These are phyloP conservation scores for Cryptosporidium bovis DNA, from an alignment of 169 alveolate genomes.

Conservation along the genomic window DNA sequence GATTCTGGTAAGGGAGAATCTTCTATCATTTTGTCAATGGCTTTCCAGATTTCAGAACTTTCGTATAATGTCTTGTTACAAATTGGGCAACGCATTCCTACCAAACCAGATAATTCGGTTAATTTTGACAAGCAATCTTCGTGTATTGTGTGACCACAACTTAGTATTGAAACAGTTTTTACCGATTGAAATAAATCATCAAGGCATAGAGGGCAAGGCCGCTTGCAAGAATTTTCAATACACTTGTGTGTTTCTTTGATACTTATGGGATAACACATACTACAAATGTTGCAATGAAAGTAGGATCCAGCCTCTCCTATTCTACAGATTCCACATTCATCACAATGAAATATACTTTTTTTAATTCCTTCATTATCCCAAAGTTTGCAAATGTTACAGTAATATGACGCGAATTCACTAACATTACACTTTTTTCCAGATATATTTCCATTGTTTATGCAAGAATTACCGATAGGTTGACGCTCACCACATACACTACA, in stretches of 20 bases:
- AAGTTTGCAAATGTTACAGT: conserved; percentile 76
- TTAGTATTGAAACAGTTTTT: conserved; percentile 76
- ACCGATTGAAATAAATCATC: conserved; percentile 77
- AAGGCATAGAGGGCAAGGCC: conserved; percentile 79
- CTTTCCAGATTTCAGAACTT: conserved; percentile 70
- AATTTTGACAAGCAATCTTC: conserved; percentile 43
- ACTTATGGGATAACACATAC: conserved; percentile 77
- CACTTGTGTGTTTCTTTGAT: conserved; percentile 77
- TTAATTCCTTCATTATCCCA: conserved; percentile 81
- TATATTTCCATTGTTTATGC: conserved; percentile 20
- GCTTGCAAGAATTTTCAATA: conserved; percentile 77
- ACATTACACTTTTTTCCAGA: conserved; percentile 43
- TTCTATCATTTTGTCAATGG: conserved; percentile 74
- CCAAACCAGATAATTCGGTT: conserved; percentile 42
- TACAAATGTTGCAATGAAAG: conserved; percentile 84
- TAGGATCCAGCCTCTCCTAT: conserved; percentile 80
- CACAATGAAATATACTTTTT: conserved; percentile 84
- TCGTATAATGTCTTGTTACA: conserved; percentile 46
- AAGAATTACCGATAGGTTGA: conserved; percentile 72
- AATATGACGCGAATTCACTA: conserved; percentile 70
- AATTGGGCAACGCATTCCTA: conserved; percentile 50
- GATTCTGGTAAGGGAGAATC: conserved; percentile 64
- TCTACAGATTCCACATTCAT: conserved; percentile 87
- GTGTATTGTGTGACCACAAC: conserved; percentile 80
- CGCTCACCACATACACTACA: conserved; percentile 74